Conservation (phyloP, 2,329 filamentous ascomycete genomes). For the Endoconidiophora laricicola region DNA sequence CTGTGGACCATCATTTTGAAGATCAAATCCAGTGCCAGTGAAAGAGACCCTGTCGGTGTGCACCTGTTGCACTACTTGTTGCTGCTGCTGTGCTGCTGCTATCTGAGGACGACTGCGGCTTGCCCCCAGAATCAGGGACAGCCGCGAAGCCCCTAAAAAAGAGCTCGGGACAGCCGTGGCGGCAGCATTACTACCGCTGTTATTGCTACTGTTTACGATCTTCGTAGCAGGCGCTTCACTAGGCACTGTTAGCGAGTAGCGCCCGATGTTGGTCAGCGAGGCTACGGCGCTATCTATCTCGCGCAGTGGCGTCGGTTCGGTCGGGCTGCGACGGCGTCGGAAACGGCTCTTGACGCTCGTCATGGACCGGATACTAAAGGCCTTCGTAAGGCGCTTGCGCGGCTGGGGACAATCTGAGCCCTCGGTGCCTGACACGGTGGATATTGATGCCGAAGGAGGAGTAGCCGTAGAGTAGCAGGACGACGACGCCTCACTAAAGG, state of each 20-base stretch:
- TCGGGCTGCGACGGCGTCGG: slow-evolving; percentile 7
- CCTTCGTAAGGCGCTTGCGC: background rate
- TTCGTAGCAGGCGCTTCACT: background rate
- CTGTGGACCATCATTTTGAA: no score
- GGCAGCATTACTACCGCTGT: no score
- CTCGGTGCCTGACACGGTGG: background rate
- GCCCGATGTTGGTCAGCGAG: slow-evolving; percentile 5
- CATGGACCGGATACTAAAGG: slow-evolving; percentile 7
- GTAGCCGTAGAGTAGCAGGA: slow-evolving; percentile 6
- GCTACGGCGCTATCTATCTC: slow-evolving; percentile 6
- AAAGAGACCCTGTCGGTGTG: no score
- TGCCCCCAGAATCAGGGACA: slow-evolving; percentile 10
- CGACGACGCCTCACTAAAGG: slow-evolving; percentile 5
- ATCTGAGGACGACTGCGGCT: slow-evolving; percentile 6
- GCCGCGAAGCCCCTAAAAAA: slow-evolving; percentile 12
- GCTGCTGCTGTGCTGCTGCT: background rate
- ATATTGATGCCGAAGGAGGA: background rate
- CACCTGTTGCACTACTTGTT: no score
- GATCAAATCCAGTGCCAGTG: no score
- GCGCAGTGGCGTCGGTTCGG: background rate
- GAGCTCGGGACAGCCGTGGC: slow-evolving; percentile 5
- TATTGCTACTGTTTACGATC: background rate
- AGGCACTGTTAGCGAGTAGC: slow-evolving; percentile 6
- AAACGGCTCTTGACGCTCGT: slow-evolving; percentile 9
- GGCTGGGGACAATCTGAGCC: background rate